Evolutionary conservation across 1,284 basidiomycete species (phyloP).

Genomic region (Leccinum subatratum): DNA sequence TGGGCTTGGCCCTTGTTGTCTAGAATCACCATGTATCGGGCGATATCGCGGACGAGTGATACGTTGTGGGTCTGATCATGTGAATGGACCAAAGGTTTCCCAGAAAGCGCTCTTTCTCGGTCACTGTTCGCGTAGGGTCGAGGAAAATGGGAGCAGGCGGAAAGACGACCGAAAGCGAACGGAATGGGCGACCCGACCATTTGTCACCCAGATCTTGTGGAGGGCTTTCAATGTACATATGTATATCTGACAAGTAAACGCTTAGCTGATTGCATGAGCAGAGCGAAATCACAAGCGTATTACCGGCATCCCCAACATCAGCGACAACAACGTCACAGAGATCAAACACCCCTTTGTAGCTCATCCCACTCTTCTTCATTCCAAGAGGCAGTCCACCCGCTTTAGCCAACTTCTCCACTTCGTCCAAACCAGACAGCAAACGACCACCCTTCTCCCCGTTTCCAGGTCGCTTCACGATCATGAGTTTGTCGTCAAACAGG

Average conservation of each 20-base stretch:
- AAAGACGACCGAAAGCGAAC: conserved; percentile 66
- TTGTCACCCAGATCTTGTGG: conserved; percentile 75
- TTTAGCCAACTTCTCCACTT: conserved; percentile 74
- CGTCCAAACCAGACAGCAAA: conserved; percentile 78
- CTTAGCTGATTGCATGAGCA: conserved; percentile 12
- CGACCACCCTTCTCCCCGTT: conserved; percentile 71
- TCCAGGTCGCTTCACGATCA: conserved; percentile 84
- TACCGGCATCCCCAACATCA: conserved; percentile 81
- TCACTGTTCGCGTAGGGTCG: conserved; percentile 58
- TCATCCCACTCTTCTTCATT: conserved; percentile 74
- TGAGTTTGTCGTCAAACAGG: conserved; percentile 91
- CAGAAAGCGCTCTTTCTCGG: conserved; percentile 77
- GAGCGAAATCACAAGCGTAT: conserved; percentile 24
- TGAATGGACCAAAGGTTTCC: conserved; percentile 70
- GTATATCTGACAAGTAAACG: conserved; percentile 57
- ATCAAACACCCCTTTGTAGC: conserved; percentile 83
- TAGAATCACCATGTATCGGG: conserved; percentile 55
- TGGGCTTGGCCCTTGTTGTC: conserved; percentile 42
- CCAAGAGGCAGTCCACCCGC: conserved; percentile 50
- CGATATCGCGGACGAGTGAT: conserved; percentile 50
- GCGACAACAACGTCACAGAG: conserved; percentile 79
- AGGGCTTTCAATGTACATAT: conserved; percentile 76
- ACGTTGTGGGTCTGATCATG: conserved; percentile 58
- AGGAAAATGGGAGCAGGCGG: conserved; percentile 63
- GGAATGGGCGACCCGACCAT: conserved; percentile 80